Base-by-base conservation (phyloP, 768 basidiomycete genomes). In the Cystofilobasidium macerans region DNA sequence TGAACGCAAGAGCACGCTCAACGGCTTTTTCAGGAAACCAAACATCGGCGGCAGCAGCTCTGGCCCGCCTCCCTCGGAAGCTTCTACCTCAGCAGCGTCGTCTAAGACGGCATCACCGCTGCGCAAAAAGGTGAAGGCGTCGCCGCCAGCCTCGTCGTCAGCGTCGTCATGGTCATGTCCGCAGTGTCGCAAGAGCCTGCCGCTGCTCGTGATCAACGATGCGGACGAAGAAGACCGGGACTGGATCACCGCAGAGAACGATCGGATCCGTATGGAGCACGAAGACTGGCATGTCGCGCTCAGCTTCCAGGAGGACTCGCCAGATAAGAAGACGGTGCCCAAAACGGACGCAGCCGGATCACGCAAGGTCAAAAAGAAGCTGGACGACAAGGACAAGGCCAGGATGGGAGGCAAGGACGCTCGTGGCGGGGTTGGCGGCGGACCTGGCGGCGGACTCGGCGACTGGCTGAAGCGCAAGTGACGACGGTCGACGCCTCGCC, bases 181-280 rank as follows among this genome's bases (percentile, higher is more conserved):
- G 1, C 48, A 66, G 30, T 66, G 65, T 40, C 56, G 51, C 59
- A 30, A 61, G 54, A 53, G 5, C 20, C 20, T 51, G 56, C 32
- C 53, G 4, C 11, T 26, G 53, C 51, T 32, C 60, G 42, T 43
- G 30, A 11, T 33, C 28, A 18, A 54, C 61, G 20, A 56, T 36
- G 38, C 22, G 24, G 57, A 38, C 38, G 33, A 33, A 5, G 26
- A 56, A 40, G 36, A 35, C 14, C 53, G 53, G 32, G 26, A 33
- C 38, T 42, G 53, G 18, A 36, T 28, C 24, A 20, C 14, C 36
- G 28, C 8, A 28, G 33, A 38, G 48, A 62, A 62, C 33, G 65
- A 61, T 0, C 47, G 65, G n/a, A 35, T 67, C 16, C 53, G 56
- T 53, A 54, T 30, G 38, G 65, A 67, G 60, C 65, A 67, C 28